Conservation (phyloP, 2,329 filamentous ascomycete genomes). For the Fusarium musae region DNA sequence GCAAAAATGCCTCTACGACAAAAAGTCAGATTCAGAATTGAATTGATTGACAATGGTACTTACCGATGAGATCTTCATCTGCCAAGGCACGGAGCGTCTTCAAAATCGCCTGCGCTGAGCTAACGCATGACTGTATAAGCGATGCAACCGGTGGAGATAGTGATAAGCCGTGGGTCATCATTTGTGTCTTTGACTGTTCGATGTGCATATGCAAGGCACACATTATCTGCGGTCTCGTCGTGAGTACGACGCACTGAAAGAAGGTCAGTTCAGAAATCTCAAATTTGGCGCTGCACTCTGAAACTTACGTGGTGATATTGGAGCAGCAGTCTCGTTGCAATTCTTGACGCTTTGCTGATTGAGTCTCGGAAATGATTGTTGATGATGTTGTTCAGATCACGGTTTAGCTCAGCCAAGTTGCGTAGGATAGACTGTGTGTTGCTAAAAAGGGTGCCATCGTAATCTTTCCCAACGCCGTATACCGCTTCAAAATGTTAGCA, state of each 20-base stretch:
- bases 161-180: constrained; percentile 23
- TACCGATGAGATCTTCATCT: constrained; percentile 46
- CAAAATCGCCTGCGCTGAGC: constrained; percentile 44
- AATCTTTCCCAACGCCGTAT: constrained; percentile 45
- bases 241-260: constrained; percentile 44
- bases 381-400: constrained; percentile 43
- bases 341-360: constrained; percentile 45
- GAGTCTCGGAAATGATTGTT: constrained; percentile 45
- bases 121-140: constrained; percentile 45
- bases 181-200: constrained; percentile 38
- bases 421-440: constrained; percentile 46
- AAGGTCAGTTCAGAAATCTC: background rate
- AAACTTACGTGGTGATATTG: constrained; percentile 43
- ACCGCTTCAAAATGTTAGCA: constrained; percentile 25
- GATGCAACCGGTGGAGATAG: constrained; percentile 43
- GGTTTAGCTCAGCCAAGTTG: constrained; percentile 41
- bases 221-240: constrained; percentile 47
- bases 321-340: constrained; percentile 40
- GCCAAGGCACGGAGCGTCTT: constrained; percentile 42
- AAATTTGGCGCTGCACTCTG: fast-evolving
- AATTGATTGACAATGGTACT: background rate
- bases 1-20: constrained; percentile 47
- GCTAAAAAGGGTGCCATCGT: constrained; percentile 43
- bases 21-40: fast-evolving
- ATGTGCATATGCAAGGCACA: constrained; percentile 49